Evolutionary conservation across 2,329 filamentous ascomycete species (phyloP), one percentile per base, ranked within the genome.

Genomic region (Penicillium frequentans): DNA sequence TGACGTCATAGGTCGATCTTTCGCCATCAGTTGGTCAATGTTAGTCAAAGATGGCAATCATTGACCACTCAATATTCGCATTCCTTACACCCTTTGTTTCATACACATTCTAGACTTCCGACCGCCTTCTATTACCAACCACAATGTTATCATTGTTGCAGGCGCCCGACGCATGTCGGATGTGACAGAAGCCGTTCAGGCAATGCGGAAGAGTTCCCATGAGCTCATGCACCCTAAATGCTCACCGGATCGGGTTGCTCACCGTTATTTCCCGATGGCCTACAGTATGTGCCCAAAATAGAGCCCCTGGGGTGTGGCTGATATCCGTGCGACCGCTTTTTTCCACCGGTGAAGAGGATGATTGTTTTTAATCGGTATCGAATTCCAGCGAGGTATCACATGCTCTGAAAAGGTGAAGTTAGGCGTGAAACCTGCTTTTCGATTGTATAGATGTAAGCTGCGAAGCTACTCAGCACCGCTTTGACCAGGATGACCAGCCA

Each of bases 261-360:
- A 55, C 58, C 53, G 55, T 61, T 61, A 39, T 52, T 54, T 58
- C 53, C 58, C 55, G 53, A 58, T 37, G 16, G 14, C 19, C 49
- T 23, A 23, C 21, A 23, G 3, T 23, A 42, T 3, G 24, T 27
- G 24, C 16, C 37, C 39, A 45, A 49, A 14, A 10, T 14, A n/a
- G 14, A 42, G 39, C 39, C 19, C 19, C 10, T 21, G 5, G 19
- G 1, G 33, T 16, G 5, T n/a, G 9, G n/a, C 19, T 42, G 19
- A 23, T 42, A 42, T 51, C 42, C 24, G 52, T 51, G 55, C 50
- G 42, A 42, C 35, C 24, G 48, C 45, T 46, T 45, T 27, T 47
- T 33, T 39, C 43, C 55, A 43, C 24, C 33, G 35, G 26, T 14
- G 24, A 42, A 9, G 10, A 27, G 11, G 10, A 11, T 47, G 26